Evolutionary conservation across 306 rosid genomes (phyloP), one percentile per base, ranked within the genome.

Genomic region (Pyrus betulifolia): DNA sequence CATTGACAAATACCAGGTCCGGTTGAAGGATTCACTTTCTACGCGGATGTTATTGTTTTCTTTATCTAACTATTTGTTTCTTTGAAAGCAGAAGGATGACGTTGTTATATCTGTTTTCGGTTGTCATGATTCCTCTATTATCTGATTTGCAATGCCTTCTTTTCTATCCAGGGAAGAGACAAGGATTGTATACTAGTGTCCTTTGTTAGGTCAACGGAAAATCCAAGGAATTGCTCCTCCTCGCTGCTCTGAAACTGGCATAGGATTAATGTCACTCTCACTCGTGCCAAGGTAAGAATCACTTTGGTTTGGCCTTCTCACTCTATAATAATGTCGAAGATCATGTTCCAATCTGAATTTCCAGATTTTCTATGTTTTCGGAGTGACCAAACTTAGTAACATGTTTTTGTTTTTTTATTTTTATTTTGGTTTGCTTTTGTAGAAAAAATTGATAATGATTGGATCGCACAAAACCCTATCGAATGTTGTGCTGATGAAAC

Each of bases 211-310:
- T 95, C 98, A 49, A 83, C 68, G 23, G 93, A 92, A 85, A 92
- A 88, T 72, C 91, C 98, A 17, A 79, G 85, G 64, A 84, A 85
- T 85, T 87, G 86, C 74, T 80, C 85, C 63, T 86, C 92, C 73
- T 89, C 97, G 61, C 84, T 95, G 72, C 98, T 95, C 17, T 92
- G 97, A 82, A 97, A 95, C 77, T 95, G 98, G 98, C 98, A 92
- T 82, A 82, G 97, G 84, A 90, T 92, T 74, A 95, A 95, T 74
- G 97, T 95, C 59, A 97, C 97, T 72, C 85, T 95, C 61, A 95
- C 98, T 22, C 94, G 97, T 79, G 98, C 96, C 45, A 90, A 90
- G 98, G 97, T 95, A 74, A 13, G 74, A 42, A 22, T 67, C 38
- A 14, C 22, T 31, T 76, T 0, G 71, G 40, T 82, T 18, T n/a